Evolutionary conservation across 2,329 filamentous ascomycete genomes (phyloP), one percentile per base, ranked within the genome.

Genomic region (Claviceps sp.): DNA sequence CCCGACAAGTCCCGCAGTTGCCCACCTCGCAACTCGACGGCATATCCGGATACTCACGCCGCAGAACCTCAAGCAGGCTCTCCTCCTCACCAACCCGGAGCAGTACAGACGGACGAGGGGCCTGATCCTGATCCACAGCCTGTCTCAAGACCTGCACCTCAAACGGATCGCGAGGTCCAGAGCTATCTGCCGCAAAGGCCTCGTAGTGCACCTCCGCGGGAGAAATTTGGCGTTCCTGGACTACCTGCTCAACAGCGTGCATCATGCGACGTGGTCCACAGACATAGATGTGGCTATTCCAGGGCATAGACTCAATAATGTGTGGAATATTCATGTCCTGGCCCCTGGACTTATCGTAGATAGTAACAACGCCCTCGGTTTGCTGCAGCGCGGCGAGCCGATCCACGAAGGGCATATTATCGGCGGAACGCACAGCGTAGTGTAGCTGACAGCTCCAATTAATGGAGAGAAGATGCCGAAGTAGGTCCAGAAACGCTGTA

Each of bases 231-330:
- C 66, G 65, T 7, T 62, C 62, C 8, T 65, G 64, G 0, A 73
- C 72, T 13, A 69, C 70, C 2, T 57, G 57, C 20, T 60, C 60
- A 0, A 76, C 73, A 44, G 73, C 75, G 5, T 77, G 71, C 68
- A 82, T 78, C 65, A 85, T 71, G 7, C 75, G 68, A 8, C 60
- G 57, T 0, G 81, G 79, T 0, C 82, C 81, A 60, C 80, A 85
- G 23, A 78, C 74, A 60, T 82, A 84, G 4, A 84, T 64, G 49
- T 77, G 75, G 9, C 75, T 75, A 57, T 78, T 79, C 71, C 73
- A 76, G 5, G 69, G 65, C 49, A 76, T 64, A 0, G 56, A 61
- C 1, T 62, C 59, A 9, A 83, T 61, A 22, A 84, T 70, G 5
- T 79, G 67, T 0, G 56, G 50, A 4, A 84, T 65, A 55, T 81